Base-by-base conservation (phyloP, 2,329 filamentous ascomycete genomes). In the Thermochaetoides dissita region DNA sequence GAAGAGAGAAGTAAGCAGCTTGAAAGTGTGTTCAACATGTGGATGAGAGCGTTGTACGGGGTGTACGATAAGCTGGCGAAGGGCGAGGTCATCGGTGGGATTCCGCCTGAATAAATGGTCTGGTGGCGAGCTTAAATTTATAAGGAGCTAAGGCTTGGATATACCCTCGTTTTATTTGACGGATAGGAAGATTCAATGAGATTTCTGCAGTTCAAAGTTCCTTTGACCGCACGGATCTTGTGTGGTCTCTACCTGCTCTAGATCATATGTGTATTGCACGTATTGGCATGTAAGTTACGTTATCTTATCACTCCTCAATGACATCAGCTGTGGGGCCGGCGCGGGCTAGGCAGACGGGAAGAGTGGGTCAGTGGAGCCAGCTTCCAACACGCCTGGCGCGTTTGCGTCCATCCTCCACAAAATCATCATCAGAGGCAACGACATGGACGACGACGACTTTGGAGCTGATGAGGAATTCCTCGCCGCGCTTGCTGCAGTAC, bases 391-490 rank as follows among this genome's bases (percentile, higher is more conserved):
- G 37, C n/a, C 17, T 34, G 24, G 8, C 12, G 31, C 10, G 10
- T 33, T 17, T 31, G 30, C 30, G 17, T 38, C 8, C n/a, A 10
- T 17, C 9, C 7, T 10, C 8, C 9, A 6, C 10, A 6, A 10
- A 30, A 29, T 30, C 40, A 29, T 12, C n/a, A 35, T 11, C 11
- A 2, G 7, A 34, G 24, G 11, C 33, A 10, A 10, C 24, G 49
- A 31, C 30, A 52, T 69, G 65, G 67, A 72, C 40, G 67, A 71
- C 39, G 73, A 75, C 49, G 72, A 76, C 38, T 76, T 71, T 46
- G 72, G 70, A 35, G 71, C 67, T 28, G 74, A 77, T 52, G 68
- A 70, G 10, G 72, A 71, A 42, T 66, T 77, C 33, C 57, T 76
- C 3, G 68, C 65, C 39, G 72, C 72, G 36, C 67, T 79, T 54